A percentile compares a stretch with the other conserved stretches of the same genome.
Conservation (phyloP, 495 filamentous ascomycete genomes). For the Cercophora scortea region DNA sequence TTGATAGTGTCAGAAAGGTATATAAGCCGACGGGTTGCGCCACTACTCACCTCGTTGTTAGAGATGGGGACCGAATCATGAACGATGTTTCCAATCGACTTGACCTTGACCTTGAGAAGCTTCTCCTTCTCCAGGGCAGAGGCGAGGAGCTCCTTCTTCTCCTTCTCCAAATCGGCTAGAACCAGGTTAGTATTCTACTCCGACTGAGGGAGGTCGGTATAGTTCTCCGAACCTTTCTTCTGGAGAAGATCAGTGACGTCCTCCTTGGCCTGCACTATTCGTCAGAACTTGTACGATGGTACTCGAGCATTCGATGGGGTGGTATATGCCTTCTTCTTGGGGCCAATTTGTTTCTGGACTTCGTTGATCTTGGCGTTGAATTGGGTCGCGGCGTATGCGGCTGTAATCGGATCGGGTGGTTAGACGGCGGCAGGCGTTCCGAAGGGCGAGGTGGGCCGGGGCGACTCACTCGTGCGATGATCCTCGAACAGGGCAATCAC, state of each 20-base stretch:
- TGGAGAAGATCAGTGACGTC: slow-evolving; percentile 74
- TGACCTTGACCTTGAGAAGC: slow-evolving; percentile 62
- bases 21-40: not conserved
- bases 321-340: slow-evolving; percentile 73
- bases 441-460: not conserved
- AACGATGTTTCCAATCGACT: slow-evolving; percentile 86
- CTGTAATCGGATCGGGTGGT: slow-evolving; percentile 1
- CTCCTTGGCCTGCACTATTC: slow-evolving; percentile 61
- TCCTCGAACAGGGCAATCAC: slow-evolving; percentile 84
- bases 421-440: not conserved
- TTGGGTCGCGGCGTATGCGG: slow-evolving; percentile 67
- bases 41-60: slow-evolving; percentile 63
- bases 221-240: slow-evolving; percentile 46
- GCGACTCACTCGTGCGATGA: slow-evolving; percentile 63
- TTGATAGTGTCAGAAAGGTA: slow-evolving; percentile 1
- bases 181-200: not conserved
- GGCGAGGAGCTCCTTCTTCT: slow-evolving; percentile 71
- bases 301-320: not conserved
- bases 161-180: slow-evolving; percentile 55
- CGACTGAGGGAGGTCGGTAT: not conserved
- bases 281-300: slow-evolving; percentile 6
- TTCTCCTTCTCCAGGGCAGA: slow-evolving; percentile 65
- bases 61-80: slow-evolving; percentile 87
- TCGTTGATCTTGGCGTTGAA: slow-evolving; percentile 78
- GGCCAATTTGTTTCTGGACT: slow-evolving; percentile 80